Conservation (phyloP, 495 filamentous ascomycete genomes). For the Extremus antarcticus region DNA sequence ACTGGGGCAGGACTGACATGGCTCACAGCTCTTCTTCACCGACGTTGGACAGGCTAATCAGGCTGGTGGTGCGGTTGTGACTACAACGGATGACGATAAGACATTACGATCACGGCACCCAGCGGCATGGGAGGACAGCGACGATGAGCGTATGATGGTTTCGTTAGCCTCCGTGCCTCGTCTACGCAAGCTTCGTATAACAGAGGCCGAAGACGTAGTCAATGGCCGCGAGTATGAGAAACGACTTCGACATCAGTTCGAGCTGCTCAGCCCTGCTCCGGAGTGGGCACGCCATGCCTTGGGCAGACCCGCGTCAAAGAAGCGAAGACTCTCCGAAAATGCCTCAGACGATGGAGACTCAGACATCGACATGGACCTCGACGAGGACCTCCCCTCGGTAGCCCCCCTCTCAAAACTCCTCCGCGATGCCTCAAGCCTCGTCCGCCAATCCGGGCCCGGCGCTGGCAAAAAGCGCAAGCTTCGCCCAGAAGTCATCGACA, state of each 20-base stretch:
- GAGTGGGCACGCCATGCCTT: slow-evolving; percentile 56
- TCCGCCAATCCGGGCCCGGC: slow-evolving; percentile 9
- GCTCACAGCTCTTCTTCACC: slow-evolving; percentile 53
- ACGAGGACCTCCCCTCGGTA: slow-evolving; percentile 50
- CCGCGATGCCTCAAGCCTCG: slow-evolving; percentile 50
- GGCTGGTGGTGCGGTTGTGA: slow-evolving; percentile 7
- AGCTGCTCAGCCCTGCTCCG: slow-evolving; percentile 59
- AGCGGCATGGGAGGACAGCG: slow-evolving; percentile 86
- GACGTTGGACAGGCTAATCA: slow-evolving; percentile 40
- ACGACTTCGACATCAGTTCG: slow-evolving; percentile 64
- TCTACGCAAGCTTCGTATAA: slow-evolving; percentile 67
- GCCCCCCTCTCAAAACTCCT: slow-evolving; percentile 74
- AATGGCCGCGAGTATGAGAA: slow-evolving; percentile 74
- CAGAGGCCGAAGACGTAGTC: slow-evolving; percentile 74
- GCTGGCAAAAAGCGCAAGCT: slow-evolving; percentile 49
- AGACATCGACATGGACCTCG: slow-evolving; percentile 39
- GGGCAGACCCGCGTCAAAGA: slow-evolving; percentile 27
- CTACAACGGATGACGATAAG: slow-evolving; percentile 21
- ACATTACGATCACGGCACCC: slow-evolving; percentile 32
- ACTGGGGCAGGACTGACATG: slow-evolving; percentile 19
- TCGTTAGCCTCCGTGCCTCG: slow-evolving; percentile 64
- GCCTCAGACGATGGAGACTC: slow-evolving; percentile 20
- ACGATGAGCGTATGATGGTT: slow-evolving; percentile 77
- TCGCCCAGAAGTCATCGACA: slow-evolving; percentile 77
- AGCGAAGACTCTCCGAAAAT: slow-evolving; percentile 34